A percentile compares a stretch with the other conserved stretches of the same genome.
Conservation (phyloP, 192 early-diverging fungal genomes). For the Dispira simplex region DNA sequence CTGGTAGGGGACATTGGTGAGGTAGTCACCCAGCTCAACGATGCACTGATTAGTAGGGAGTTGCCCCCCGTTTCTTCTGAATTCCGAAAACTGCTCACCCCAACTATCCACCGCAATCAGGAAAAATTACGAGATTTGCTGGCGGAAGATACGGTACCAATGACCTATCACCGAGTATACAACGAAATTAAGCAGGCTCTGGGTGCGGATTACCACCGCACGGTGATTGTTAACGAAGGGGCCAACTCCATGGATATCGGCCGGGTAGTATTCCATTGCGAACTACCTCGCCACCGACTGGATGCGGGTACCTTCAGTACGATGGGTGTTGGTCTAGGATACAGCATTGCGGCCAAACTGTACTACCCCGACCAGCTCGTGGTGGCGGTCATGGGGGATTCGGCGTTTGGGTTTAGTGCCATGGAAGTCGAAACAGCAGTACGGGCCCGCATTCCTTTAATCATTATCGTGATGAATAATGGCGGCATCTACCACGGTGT, state of each 20-base stretch:
- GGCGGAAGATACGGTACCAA: constrained; percentile 24
- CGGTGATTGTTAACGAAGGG: constrained; percentile 54
- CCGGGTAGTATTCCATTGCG: constrained; percentile 46
- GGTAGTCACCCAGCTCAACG: constrained; percentile 33
- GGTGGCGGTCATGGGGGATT: constrained; percentile 58
- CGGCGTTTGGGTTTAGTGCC: constrained; percentile 65
- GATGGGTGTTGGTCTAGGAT: constrained; percentile 70
- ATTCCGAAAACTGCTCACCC: constrained; percentile 11
- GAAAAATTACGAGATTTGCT: constrained; percentile 24
- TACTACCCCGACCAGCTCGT: constrained; percentile 28
- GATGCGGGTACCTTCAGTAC: constrained; percentile 62
- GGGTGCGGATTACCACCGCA: constrained; percentile 20
- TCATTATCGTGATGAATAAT: constrained; percentile 67
- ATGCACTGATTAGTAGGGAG: constrained; percentile 4
- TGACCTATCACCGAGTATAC: constrained; percentile 55
- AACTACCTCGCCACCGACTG: constrained; percentile 40
- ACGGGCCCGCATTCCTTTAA: constrained; percentile 37
- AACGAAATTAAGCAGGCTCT: constrained; percentile 42
- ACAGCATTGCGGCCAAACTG: constrained; percentile 48
- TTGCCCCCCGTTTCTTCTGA: not conserved
- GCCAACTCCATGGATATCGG: constrained; percentile 73
- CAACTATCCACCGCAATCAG: constrained; percentile 28
- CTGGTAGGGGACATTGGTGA: constrained; percentile 43
- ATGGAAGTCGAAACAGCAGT: constrained; percentile 64
- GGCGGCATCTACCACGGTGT: constrained; percentile 62